Base-by-base conservation (phyloP, 345 rosid species). In the Erucastrum elatum region DNA sequence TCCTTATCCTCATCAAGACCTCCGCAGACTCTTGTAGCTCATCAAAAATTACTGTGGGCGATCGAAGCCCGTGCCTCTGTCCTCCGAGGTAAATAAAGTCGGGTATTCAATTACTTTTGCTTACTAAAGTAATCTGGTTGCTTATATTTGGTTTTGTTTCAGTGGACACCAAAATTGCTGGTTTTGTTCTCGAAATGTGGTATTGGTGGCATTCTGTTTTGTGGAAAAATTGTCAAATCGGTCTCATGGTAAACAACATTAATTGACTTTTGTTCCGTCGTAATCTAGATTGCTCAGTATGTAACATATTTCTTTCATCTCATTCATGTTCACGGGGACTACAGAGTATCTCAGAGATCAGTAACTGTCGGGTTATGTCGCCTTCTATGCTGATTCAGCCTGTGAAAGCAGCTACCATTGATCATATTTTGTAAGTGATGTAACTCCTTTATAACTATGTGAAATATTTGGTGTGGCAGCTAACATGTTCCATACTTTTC, bases 151-250 rank as follows among this genome's bases (percentile, higher is more conserved):
- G 33, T 27, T 63, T 34, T 75, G 60, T 72, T 81, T 70, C 90
- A 94, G 98, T 72, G 68, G 84, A 86, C 81, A 65, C 82, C 76
- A 89, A 86, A 82, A 74, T 94, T 58, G 64, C 88, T 21, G 84
- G 89, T 77, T 86, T 82, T 82, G 87, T 89, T 84, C 91, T 91
- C 70, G 98, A 94, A 84, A 87, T 94, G 89, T 90, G 97, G 97
- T 91, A 84, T 73, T 81, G 88, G 84, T 94, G 98, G 98, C 98
- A 94, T 83, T 86, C 87, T 64, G 85, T 87, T 71, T 68, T 94
- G 86, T 92, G 98, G 98, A 87, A 75, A 76, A 84, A 85, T 67
- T 64, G 72, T 41, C 79, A 85, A 76, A 68, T 34, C 77, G 75
- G 69, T 74, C 63, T 83, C 76, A 70, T 67, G 95, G 98, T 92